Percentiles rank a stretch among this genome's conserved stretches.
Evolutionary conservation across 1,284 basidiomycete species (phyloP).

Genomic region (Taiwanofungus camphoratus): DNA sequence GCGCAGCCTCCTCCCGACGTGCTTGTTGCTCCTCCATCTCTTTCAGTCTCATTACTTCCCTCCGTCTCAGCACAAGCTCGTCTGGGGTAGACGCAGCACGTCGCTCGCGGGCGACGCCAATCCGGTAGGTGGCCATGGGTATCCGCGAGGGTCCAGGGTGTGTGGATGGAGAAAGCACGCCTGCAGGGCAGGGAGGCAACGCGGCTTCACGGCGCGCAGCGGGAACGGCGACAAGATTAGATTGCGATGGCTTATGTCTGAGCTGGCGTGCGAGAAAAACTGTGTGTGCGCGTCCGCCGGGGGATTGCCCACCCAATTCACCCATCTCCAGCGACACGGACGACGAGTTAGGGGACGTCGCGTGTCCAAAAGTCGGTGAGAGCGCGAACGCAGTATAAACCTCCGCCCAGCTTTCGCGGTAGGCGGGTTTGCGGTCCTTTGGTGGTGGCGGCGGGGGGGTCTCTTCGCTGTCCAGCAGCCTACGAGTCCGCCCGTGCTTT

Average conservation of each 20-base stretch:
- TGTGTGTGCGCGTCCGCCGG: slow-evolving; percentile 1
- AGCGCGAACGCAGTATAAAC: slow-evolving; percentile 10
- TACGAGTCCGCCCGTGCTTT: slow-evolving; percentile 9
- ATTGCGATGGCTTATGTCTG: slow-evolving; percentile 11
- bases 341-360: slow-evolving; percentile 13
- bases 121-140: slow-evolving; percentile 14
- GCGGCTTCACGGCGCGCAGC: slow-evolving; percentile 1
- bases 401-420: slow-evolving; percentile 15
- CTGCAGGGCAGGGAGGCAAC: slow-evolving; percentile 2
- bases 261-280: slow-evolving; percentile 16
- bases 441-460: slow-evolving; percentile 19
- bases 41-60: slow-evolving; percentile 16
- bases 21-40: slow-evolving; percentile 46
- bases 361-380: slow-evolving; percentile 10
- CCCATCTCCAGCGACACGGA: background rate
- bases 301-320: background rate
- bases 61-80: slow-evolving; percentile 15
- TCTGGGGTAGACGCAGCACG: slow-evolving; percentile 19
- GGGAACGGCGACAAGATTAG: slow-evolving; percentile 8
- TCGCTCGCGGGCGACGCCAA: slow-evolving; percentile 12
- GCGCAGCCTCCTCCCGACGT: slow-evolving; percentile 42
- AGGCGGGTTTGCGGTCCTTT: slow-evolving; percentile 11
- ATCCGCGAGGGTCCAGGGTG: slow-evolving; percentile 17
- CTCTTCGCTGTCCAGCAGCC: slow-evolving; percentile 7
- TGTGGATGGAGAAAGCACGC: slow-evolving; percentile 7